Evolutionary conservation across 345 rosid species (phyloP).

Genomic region (Populus tremula): DNA sequence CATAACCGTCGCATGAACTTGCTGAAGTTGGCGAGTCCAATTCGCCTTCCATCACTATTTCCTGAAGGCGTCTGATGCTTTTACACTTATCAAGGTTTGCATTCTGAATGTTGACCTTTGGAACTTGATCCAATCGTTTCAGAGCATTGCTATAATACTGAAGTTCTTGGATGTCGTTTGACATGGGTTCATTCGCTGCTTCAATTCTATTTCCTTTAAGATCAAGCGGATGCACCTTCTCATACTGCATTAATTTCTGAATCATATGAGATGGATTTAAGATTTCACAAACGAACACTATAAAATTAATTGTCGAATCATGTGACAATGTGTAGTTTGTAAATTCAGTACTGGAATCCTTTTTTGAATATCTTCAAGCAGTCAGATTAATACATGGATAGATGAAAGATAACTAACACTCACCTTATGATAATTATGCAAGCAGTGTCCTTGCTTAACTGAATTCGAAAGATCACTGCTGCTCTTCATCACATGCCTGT

Average conservation of each 20-base stretch:
- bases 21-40: constrained; percentile 42
- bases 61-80: constrained; percentile 48
- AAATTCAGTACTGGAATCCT: neutral
- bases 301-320: too few relatives aligned
- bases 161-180: constrained; percentile 15
- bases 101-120: constrained; percentile 15
- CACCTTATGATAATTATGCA: constrained; percentile 26
- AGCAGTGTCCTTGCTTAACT: constrained; percentile 20
- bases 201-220: constrained; percentile 23
- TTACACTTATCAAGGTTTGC: constrained; percentile 22
- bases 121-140: constrained; percentile 24
- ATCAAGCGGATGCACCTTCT: constrained; percentile 46
- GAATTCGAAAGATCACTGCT: constrained; percentile 24
- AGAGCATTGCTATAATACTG: constrained; percentile 11
- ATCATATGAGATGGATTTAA: neutral
- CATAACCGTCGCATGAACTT: constrained; percentile 15
- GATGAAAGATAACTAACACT: constrained; percentile 6
- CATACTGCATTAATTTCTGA: constrained; percentile 35
- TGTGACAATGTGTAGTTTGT: neutral
- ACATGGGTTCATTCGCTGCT: constrained; percentile 4
- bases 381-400: neutral
- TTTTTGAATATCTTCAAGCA: neutral
- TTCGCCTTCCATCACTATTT: constrained; percentile 56
- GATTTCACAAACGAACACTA: neutral
- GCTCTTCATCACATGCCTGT: constrained; percentile 33